These are phyloP conservation scores for Kodamaea nitidulidarum DNA, from an alignment of 805 yeast genomes.

Conservation along the genomic window DNA sequence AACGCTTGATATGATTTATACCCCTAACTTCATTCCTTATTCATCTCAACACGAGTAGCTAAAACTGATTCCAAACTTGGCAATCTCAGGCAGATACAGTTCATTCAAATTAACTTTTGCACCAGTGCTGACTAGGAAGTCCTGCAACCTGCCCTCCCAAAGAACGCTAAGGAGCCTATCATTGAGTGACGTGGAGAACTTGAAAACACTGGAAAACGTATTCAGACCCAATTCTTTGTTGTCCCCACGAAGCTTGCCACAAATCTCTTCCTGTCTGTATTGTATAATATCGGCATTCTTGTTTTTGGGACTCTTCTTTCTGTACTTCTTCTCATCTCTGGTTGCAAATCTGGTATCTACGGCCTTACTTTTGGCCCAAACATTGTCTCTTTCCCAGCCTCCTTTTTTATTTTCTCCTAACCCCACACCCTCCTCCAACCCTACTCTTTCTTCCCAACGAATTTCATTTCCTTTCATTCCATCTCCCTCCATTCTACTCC, in stretches of 20 bases:
- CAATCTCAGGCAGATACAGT: slow-evolving; percentile 41
- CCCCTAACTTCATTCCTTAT: no score
- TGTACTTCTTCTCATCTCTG: background rate
- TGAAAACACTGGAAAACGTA: slow-evolving; percentile 62
- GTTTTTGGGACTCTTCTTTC: background rate
- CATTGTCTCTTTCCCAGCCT: no score
- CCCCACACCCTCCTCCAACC: slow-evolving; percentile 15
- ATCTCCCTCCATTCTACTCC: slow-evolving; percentile 14
- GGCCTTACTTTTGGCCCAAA: no score
- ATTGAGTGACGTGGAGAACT: slow-evolving; percentile 65
- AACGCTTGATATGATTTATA: no score
- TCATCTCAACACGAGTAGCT: slow-evolving; percentile 56
- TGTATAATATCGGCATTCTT: background rate
- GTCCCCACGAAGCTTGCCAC: background rate
- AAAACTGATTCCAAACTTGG: slow-evolving; percentile 55
- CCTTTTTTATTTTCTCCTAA: background rate
- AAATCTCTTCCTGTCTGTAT: background rate
- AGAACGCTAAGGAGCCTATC: slow-evolving; percentile 57
- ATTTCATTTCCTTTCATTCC: background rate
- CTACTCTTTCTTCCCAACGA: slow-evolving; percentile 5
- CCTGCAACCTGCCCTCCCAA: slow-evolving; percentile 88
- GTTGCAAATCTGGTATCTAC: no score
- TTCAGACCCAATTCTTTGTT: background rate
- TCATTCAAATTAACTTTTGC: slow-evolving; percentile 44
- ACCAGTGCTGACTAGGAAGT: slow-evolving; percentile 76